Conservation (phyloP, 352 stramenopile species). For the Phytopythium helicoides region DNA sequence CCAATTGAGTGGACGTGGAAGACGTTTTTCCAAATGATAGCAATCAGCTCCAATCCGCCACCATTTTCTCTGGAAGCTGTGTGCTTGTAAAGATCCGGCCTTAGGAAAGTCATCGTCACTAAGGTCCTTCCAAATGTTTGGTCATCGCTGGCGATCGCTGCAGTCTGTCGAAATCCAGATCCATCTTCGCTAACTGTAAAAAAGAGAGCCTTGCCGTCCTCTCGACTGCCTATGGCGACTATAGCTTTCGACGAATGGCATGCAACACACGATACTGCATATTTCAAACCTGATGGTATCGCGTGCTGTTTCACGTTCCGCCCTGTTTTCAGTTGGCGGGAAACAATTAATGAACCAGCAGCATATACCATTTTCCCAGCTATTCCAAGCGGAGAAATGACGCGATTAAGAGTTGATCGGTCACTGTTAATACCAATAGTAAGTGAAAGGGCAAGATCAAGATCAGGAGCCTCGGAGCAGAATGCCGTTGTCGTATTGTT, state of each 20-base stretch:
- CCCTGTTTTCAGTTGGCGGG: constrained; percentile 31
- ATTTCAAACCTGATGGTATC: constrained; percentile 35
- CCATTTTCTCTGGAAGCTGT: constrained; percentile 10
- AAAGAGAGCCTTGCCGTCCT: constrained; percentile 28
- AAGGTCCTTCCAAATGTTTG: constrained; percentile 5
- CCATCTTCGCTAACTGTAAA: constrained; percentile 5
- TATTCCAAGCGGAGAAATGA: constrained; percentile 26
- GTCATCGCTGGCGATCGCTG: not conserved
- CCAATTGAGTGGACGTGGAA: constrained; percentile 41
- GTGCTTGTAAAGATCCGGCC: not conserved
- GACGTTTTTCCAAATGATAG: constrained; percentile 52
- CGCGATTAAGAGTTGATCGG: constrained; percentile 39
- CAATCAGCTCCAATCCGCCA: constrained; percentile 36
- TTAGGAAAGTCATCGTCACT: constrained; percentile 27
- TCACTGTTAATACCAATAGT: constrained; percentile 54
- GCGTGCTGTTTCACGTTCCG: constrained; percentile 24
- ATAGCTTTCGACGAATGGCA: constrained; percentile 45
- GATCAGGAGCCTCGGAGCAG: constrained; percentile 46
- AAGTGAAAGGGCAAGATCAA: constrained; percentile 48
- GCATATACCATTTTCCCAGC: constrained; percentile 34
- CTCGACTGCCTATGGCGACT: constrained; percentile 35
- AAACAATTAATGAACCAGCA: constrained; percentile 41
- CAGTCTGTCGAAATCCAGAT: not conserved
- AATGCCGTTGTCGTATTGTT: not conserved
- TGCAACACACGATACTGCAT: constrained; percentile 47